phyloP scores from a whole-genome alignment of 2,329 filamentous ascomycete genomes.

The Alternaria sp. region DNA sequence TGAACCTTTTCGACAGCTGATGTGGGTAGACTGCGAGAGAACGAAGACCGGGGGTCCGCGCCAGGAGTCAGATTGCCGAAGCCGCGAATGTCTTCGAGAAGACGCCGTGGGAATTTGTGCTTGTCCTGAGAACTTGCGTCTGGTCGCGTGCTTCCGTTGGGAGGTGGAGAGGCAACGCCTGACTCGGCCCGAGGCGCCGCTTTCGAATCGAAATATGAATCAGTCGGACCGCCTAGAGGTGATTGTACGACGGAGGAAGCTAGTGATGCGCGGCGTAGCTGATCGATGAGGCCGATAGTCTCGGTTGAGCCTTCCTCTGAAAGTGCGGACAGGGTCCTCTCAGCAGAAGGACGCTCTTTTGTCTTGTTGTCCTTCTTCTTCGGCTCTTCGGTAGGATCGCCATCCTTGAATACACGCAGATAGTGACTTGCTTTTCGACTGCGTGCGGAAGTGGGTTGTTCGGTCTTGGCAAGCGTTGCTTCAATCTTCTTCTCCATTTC shows the following conservation, averaged over 20 bases:
- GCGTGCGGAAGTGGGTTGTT: constrained; percentile 61
- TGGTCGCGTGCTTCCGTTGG: neutral
- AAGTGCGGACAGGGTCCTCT: constrained; percentile 32
- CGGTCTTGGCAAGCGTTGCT: constrained; percentile 65
- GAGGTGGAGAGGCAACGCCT: constrained; percentile 2
- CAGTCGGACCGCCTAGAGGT: constrained; percentile 22
- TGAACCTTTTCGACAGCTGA: constrained; percentile 45
- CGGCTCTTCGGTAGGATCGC: constrained; percentile 61
- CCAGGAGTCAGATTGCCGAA: constrained; percentile 60
- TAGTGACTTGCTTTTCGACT: constrained; percentile 72
- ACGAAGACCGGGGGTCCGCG: constrained; percentile 53
- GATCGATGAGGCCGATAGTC: constrained; percentile 21
- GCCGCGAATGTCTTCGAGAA: constrained; percentile 64
- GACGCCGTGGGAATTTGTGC: constrained; percentile 53
- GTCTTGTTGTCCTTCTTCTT: constrained; percentile 57
- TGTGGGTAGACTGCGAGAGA: constrained; percentile 59
- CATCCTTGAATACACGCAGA: constrained; percentile 69
- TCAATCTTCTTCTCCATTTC: constrained; percentile 69
- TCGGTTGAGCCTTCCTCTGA: constrained; percentile 34
- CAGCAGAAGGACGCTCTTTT: constrained; percentile 44
- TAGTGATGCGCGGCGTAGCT: constrained; percentile 30
- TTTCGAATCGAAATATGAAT: constrained; percentile 39
- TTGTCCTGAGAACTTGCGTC: constrained; percentile 8
- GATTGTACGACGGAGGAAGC: constrained; percentile 38
- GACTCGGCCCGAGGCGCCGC: constrained; percentile 17